phyloP scores from a whole-genome alignment of 2,329 filamentous ascomycete genomes.

The Clarireedia monteithiana region DNA sequence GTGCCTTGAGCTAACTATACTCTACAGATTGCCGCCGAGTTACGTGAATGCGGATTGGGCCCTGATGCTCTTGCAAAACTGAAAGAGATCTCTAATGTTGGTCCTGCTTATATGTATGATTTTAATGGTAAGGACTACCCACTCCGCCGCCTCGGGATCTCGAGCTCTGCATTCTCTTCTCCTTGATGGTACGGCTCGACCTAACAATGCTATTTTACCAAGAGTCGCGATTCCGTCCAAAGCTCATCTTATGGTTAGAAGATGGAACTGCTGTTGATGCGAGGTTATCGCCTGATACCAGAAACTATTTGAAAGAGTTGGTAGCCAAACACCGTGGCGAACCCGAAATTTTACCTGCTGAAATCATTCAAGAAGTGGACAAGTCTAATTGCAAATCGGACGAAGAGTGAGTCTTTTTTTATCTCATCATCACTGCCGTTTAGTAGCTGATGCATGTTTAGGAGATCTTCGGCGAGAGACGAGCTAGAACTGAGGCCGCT shows the following conservation, averaged over 20 bases:
- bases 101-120: conserved; percentile 41
- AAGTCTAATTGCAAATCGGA: neutral
- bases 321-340: conserved; percentile 6
- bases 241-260: conserved; percentile 58
- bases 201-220: neutral
- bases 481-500: neutral
- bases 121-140: conserved; percentile 38
- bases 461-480: neutral
- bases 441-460: neutral
- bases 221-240: conserved; percentile 50
- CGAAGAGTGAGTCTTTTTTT: neutral
- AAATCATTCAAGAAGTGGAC: neutral
- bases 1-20: neutral
- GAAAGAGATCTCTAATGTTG: conserved; percentile 12
- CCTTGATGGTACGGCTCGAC: neutral
- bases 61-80: conserved; percentile 5
- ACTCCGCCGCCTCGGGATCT: too few relatives aligned
- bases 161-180: too few relatives aligned
- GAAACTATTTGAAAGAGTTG: conserved; percentile 53
- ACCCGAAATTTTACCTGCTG: neutral
- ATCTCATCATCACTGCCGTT: neutral
- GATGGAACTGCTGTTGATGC: conserved; percentile 64
- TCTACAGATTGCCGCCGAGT: conserved; percentile 5
- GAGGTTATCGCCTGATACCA: conserved; percentile 48
- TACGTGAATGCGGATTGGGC: conserved; percentile 4